Conservation (phyloP, 2,329 filamentous ascomycete species). For the Calonectria leucothoes region DNA sequence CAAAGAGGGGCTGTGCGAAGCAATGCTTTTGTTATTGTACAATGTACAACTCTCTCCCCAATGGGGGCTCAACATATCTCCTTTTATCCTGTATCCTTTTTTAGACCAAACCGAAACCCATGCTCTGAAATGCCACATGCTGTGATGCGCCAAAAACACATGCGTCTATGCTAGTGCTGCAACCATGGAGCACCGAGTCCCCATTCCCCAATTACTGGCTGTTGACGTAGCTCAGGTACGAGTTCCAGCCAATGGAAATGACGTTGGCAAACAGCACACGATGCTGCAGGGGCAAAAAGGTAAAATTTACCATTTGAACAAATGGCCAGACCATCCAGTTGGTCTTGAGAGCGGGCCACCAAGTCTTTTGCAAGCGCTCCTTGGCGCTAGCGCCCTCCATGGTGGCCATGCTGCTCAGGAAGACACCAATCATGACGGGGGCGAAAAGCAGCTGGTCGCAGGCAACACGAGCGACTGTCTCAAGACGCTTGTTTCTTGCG, state of each 20-base stretch:
- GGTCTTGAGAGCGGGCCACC: constrained; percentile 77
- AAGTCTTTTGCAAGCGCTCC: constrained; percentile 80
- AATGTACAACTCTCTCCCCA: constrained; percentile 29
- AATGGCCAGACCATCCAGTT: constrained; percentile 92
- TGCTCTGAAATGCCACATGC: constrained; percentile 16
- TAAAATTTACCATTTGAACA: constrained; percentile 90
- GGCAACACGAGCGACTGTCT: constrained; percentile 81
- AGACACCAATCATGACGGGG: constrained; percentile 83
- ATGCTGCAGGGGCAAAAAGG: constrained; percentile 84
- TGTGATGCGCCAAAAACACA: constrained; percentile 14
- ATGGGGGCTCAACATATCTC: constrained; percentile 19
- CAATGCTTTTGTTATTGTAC: constrained; percentile 23
- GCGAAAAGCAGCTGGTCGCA: constrained; percentile 87
- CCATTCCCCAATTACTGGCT: constrained; percentile 48
- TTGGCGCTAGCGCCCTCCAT: constrained; percentile 73
- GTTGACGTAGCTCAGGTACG: constrained; percentile 72
- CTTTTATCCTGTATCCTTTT: constrained; percentile 14
- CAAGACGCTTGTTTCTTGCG: constrained; percentile 72
- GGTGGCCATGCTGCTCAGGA: constrained; percentile 86
- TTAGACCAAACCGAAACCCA: constrained; percentile 9
- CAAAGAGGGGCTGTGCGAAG: constrained; percentile 17
- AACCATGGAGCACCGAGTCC: constrained; percentile 1
- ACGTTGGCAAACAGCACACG: constrained; percentile 89
- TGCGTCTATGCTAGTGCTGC: constrained; percentile 32
- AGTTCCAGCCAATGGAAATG: constrained; percentile 76